Base-by-base conservation (phyloP, 768 basidiomycete genomes). In the Cystofilobasidium macerans region DNA sequence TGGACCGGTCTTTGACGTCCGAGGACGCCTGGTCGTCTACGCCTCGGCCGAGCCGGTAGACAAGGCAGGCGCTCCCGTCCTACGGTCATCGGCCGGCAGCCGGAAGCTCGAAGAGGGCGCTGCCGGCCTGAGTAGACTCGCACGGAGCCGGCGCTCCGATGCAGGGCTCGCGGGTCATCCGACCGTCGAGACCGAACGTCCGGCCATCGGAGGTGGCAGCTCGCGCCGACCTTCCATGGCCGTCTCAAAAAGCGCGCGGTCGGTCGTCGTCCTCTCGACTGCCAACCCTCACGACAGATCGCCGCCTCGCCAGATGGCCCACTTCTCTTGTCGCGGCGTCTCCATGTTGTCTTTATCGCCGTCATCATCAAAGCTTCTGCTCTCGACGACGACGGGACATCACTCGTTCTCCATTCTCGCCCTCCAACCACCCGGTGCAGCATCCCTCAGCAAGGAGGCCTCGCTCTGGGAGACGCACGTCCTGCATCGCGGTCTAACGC, bases 391-490 rank as follows among this genome's bases (percentile, higher is more conserved):
- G 28, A 7, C 8, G 13, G 51, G 51, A 2, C 26, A 54, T 16
- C 51, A 54, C 28, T 32, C 28, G 28, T 54, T 54, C 30, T 54
- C 51, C 4, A 30, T 54, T 8, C 28, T 54, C 9, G 6, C 51
- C 6, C 8, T 54, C 28, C 51, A 30, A 2, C 51, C 51, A 6
- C 1, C 4, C 3, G 28, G 28, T 8, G 28, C 28, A 4, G 14
- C 14, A 13, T 4, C 51, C 13, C 48, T 24, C n/a, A 8, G 9
- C 28, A 14, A 26, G 9, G 8, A 54, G 30, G 2, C 51, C 2
- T 26, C 51, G 28, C 28, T 54, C 16, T 54, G 51, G 51, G 51
- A 54, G 51, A 32, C 51, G 51, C 51, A 54, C 51, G 51, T 54
- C 26, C 51, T 54, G 9, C 51, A 54, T 18, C 51, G 51, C 28